Evolutionary conservation across 2,329 filamentous ascomycete genomes (phyloP).

Genomic region (Rutstroemia sp.): DNA sequence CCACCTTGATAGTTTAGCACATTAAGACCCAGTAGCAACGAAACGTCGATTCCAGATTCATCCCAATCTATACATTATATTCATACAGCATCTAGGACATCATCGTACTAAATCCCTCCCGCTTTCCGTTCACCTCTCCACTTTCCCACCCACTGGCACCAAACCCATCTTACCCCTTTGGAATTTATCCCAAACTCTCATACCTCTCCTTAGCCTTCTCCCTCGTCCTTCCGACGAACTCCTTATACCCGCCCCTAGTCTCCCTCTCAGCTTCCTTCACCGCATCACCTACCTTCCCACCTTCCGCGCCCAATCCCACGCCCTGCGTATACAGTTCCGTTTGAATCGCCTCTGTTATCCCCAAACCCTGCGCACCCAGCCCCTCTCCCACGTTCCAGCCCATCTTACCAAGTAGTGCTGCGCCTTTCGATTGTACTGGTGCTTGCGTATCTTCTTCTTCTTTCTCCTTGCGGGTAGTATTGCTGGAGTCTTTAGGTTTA

Average conservation of each 20-base stretch:
- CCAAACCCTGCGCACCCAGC: conserved; percentile 55
- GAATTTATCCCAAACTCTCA: conserved; percentile 41
- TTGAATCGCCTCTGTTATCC: conserved; percentile 55
- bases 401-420: conserved; percentile 64
- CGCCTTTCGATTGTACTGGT: conserved; percentile 51
- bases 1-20: too few relatives aligned
- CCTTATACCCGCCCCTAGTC: conserved; percentile 52
- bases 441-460: conserved; percentile 32
- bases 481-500: conserved; percentile 22
- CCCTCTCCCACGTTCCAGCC: conserved; percentile 61
- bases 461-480: conserved; percentile 15
- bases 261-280: conserved; percentile 53
- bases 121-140: too few relatives aligned
- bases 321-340: conserved; percentile 60
- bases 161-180: not conserved
- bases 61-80: too few relatives aligned
- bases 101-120: too few relatives aligned
- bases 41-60: too few relatives aligned
- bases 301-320: conserved; percentile 62
- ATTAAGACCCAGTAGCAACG: too few relatives aligned
- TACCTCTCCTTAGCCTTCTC: conserved; percentile 61
- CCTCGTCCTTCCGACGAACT: conserved; percentile 57
- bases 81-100: too few relatives aligned
- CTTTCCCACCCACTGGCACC: not conserved
- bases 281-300: conserved; percentile 63